Percentiles rank a stretch among this genome's conserved stretches.
Conservation (phyloP, 2,329 filamentous ascomycete species). For the Pestalotiopsis fici region DNA sequence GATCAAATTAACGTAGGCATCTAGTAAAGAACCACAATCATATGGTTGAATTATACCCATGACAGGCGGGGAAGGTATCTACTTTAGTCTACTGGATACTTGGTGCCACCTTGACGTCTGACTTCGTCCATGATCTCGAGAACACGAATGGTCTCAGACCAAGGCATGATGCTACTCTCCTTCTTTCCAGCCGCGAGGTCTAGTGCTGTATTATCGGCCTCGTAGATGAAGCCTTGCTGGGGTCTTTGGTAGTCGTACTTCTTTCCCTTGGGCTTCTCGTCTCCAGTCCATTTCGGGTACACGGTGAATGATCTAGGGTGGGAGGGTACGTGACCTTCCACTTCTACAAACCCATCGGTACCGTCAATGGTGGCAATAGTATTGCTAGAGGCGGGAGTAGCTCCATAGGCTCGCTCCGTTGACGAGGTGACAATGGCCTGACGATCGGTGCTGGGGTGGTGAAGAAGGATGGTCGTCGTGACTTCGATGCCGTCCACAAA, state of each 20-base stretch:
- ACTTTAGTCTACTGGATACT: constrained; percentile 9
- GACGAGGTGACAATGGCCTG: constrained; percentile 44
- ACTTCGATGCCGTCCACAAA: constrained; percentile 35
- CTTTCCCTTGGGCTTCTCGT: constrained; percentile 25
- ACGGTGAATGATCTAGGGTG: constrained; percentile 37
- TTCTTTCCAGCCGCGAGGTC: constrained; percentile 37
- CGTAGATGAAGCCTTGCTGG: constrained; percentile 42
- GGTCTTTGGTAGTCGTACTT: constrained; percentile 36
- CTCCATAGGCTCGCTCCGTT: constrained; percentile 23
- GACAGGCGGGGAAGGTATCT: no score
- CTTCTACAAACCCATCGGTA: constrained; percentile 34
- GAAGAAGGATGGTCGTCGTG: constrained; percentile 37
- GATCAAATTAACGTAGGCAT: no score
- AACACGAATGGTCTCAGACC: constrained; percentile 44
- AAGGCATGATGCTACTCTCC: constrained; percentile 44
- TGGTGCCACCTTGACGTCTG: constrained; percentile 24
- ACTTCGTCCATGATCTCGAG: constrained; percentile 50
- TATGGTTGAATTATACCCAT: no score
- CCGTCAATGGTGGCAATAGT: constrained; percentile 42
- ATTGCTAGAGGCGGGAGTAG: constrained; percentile 4
- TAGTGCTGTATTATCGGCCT: constrained; percentile 43
- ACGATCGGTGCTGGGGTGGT: constrained; percentile 36
- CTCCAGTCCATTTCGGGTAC: constrained; percentile 24
- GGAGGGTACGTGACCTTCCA: constrained; percentile 34
- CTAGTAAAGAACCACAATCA: no score